These are phyloP conservation scores for Tillandsia leiboldiana DNA, from an alignment of 176 grass and related monocot species.

Conservation along the genomic window DNA sequence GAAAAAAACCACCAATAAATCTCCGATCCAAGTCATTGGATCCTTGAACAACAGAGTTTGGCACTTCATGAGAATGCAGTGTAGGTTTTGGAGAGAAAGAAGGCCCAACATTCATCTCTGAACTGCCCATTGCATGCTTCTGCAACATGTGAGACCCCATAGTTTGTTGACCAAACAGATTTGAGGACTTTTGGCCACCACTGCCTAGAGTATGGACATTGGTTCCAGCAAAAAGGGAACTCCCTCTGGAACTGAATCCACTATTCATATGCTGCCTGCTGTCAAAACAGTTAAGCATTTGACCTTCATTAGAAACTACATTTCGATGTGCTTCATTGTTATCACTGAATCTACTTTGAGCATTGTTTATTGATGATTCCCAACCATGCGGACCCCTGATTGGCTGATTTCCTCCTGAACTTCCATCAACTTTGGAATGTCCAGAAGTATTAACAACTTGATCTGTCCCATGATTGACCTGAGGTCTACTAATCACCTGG, in stretches of 20 bases:
- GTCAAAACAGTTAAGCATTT: constrained; percentile 23
- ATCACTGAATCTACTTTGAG: constrained; percentile 44
- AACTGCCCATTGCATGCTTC: constrained; percentile 39
- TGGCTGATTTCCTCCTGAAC: constrained; percentile 2
- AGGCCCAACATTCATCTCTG: constrained; percentile 48
- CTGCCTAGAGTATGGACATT: constrained; percentile 17
- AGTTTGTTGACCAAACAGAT: constrained; percentile 33
- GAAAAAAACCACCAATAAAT: constrained; percentile 37
- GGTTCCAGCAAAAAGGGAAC: constrained; percentile 34
- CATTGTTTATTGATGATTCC: constrained; percentile 44
- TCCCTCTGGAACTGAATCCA: constrained; percentile 31
- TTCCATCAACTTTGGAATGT: constrained; percentile 1
- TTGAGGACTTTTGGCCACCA: constrained; percentile 17
- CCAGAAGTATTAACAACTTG: background rate
- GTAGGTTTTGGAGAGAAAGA: constrained; percentile 27
- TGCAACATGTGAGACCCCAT: constrained; percentile 42
- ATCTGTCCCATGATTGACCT: constrained; percentile 10
- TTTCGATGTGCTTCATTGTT: constrained; percentile 44
- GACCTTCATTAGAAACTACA: constrained; percentile 27
- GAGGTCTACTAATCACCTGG: background rate
- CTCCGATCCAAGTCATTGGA: constrained; percentile 43
- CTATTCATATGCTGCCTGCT: constrained; percentile 27
- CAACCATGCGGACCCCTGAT: constrained; percentile 33
- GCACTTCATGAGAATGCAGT: constrained; percentile 31
- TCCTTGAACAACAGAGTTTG: constrained; percentile 35